A percentile compares a stretch with the other conserved stretches of the same genome.
Evolutionary conservation across 179 eudicot species (phyloP).

Genomic region (Camellia oleifera): DNA sequence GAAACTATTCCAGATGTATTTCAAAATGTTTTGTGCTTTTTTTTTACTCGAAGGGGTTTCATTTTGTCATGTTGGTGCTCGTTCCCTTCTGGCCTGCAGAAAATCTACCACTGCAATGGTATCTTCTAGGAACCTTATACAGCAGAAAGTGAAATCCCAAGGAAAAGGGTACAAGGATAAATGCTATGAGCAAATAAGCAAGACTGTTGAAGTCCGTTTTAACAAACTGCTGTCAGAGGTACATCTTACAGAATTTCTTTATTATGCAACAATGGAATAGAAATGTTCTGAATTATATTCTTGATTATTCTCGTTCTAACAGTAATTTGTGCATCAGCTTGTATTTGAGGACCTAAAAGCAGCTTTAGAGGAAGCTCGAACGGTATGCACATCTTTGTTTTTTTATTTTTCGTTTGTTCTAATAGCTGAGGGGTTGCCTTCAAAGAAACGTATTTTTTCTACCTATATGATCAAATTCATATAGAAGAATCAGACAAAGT

Average conservation of each 20-base stretch:
- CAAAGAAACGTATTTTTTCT: background rate
- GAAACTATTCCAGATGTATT: background rate
- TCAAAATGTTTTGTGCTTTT: conserved; percentile 9
- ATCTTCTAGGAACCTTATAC: conserved; percentile 59
- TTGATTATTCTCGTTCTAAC: conserved; percentile 19
- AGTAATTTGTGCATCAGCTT: conserved; percentile 47
- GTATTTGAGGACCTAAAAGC: conserved; percentile 78
- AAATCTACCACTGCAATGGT: conserved; percentile 41
- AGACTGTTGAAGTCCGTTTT: conserved; percentile 84
- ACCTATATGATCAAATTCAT: background rate
- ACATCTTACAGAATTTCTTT: conserved; percentile 13
- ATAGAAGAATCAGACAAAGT: background rate
- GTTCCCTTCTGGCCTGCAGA: conserved; percentile 35
- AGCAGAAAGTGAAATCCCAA: conserved; percentile 63
- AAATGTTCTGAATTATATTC: background rate
- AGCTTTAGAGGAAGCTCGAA: conserved; percentile 88
- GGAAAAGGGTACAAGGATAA: conserved; percentile 95
- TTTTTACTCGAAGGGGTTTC: background rate
- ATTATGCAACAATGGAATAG: background rate
- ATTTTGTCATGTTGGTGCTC: conserved; percentile 11
- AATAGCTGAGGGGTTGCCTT: background rate
- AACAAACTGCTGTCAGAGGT: conserved; percentile 77
- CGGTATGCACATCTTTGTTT: conserved; percentile 38
- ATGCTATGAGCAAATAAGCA: conserved; percentile 90
- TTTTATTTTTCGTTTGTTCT: background rate